Percentiles rank a stretch among this genome's conserved stretches.
Evolutionary conservation across 306 rosid genomes (phyloP).

Genomic region (Ormosia semicastrata): DNA sequence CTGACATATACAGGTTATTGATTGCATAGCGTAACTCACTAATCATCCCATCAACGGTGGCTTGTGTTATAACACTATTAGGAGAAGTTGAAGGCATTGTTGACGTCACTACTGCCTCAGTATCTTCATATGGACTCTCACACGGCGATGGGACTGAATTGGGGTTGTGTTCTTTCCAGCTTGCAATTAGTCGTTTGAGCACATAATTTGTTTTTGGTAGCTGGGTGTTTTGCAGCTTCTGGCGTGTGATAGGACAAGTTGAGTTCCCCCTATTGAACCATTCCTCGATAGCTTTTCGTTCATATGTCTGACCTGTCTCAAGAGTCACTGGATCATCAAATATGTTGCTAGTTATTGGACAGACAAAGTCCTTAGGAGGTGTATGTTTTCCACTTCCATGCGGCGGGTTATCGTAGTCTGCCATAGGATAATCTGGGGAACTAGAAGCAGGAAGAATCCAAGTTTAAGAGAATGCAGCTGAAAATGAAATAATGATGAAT

Average conservation of each 20-base stretch:
- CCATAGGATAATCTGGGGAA: slow-evolving; percentile 48
- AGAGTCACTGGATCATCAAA: slow-evolving; percentile 96
- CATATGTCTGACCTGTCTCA: slow-evolving; percentile 94
- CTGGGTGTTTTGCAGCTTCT: slow-evolving; percentile 66
- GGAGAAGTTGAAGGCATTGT: slow-evolving; percentile 61
- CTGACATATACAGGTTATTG: slow-evolving; percentile 68
- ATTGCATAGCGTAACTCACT: slow-evolving; percentile 61
- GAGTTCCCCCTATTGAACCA: slow-evolving; percentile 85
- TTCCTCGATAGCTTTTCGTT: slow-evolving; percentile 84
- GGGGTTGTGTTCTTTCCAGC: slow-evolving; percentile 78
- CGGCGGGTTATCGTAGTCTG: slow-evolving; percentile 39
- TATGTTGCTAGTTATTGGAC: slow-evolving; percentile 84
- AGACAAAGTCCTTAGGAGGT: slow-evolving; percentile 86
- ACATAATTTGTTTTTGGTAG: slow-evolving; percentile 94
- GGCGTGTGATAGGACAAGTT: slow-evolving; percentile 91
- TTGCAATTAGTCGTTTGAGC: slow-evolving; percentile 79
- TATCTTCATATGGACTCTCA: slow-evolving; percentile 35
- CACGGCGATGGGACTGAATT: slow-evolving; percentile 29
- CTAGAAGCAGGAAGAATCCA: slow-evolving; percentile 46
- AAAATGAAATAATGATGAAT: slow-evolving; percentile 22
- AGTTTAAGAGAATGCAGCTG: slow-evolving; percentile 26
- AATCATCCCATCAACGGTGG: slow-evolving; percentile 54
- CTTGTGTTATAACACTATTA: slow-evolving; percentile 57
- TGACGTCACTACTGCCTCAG: slow-evolving; percentile 33
- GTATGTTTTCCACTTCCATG: slow-evolving; percentile 43